These are phyloP conservation scores for Bipolaris oryzae DNA, from an alignment of 2,329 filamentous ascomycete genomes.

Conservation along the genomic window DNA sequence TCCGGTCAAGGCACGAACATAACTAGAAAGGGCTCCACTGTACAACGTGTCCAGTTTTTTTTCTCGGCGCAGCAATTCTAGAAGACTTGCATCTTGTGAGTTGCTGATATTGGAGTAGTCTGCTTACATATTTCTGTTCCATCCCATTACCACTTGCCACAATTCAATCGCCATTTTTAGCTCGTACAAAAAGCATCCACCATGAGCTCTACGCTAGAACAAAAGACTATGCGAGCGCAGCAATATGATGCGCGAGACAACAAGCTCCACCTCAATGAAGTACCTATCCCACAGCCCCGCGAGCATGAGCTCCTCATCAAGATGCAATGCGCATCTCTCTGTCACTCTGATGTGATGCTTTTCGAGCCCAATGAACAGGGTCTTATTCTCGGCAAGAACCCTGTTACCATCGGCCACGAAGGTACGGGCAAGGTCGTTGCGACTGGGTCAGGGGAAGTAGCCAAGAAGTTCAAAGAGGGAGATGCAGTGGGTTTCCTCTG, in stretches of 20 bases:
- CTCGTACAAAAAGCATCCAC: neutral
- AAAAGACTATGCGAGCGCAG: conserved; percentile 37
- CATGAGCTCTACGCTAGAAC: conserved; percentile 23
- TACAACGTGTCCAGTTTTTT: conserved; percentile 1
- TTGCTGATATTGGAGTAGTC: neutral
- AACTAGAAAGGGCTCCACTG: conserved; percentile 6
- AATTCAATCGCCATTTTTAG: neutral
- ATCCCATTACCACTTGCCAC: neutral
- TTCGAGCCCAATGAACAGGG: conserved; percentile 46
- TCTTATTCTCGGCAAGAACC: conserved; percentile 38
- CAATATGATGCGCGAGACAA: conserved; percentile 45
- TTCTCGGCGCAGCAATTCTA: neutral
- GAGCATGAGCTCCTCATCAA: conserved; percentile 52
- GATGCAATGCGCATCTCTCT: conserved; percentile 49
- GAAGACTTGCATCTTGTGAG: neutral
- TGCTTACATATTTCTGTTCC: neutral
- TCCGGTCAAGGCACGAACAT: conserved; percentile 7
- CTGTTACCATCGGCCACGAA: conserved; percentile 45
- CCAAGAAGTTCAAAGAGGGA: conserved; percentile 37
- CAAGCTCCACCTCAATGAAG: conserved; percentile 51
- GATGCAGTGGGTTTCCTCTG: conserved; percentile 45
- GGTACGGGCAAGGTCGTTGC: conserved; percentile 36
- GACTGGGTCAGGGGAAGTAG: conserved; percentile 30
- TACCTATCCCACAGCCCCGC: conserved; percentile 53
- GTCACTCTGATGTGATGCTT: conserved; percentile 50